These are phyloP conservation scores for Fagopyrum homotropicum DNA, from an alignment of 148 eudicot species.

Conservation along the genomic window DNA sequence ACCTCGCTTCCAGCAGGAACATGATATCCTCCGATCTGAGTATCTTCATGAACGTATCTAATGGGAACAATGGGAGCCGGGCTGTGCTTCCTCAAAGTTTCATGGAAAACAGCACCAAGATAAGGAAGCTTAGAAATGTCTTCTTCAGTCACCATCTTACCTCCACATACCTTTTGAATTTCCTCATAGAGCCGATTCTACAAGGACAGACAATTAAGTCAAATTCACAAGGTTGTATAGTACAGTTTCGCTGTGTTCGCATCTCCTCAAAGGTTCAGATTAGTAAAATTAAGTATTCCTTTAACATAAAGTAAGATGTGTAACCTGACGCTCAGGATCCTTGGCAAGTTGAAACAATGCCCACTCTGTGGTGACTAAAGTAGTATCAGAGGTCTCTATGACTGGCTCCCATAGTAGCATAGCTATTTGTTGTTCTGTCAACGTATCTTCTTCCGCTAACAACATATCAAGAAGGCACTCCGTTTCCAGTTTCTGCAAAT, in stretches of 20 bases:
- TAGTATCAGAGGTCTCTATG: constrained; percentile 79
- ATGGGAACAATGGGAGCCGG: constrained; percentile 72
- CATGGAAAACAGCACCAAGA: constrained; percentile 69
- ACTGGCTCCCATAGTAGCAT: constrained; percentile 84
- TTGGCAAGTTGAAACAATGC: constrained; percentile 84
- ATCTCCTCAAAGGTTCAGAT: too few species aligned
- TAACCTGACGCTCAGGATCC: constrained; percentile 65
- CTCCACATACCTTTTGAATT: constrained; percentile 57
- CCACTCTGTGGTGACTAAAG: constrained; percentile 73
- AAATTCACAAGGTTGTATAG: too few species aligned
- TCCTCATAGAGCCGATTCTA: constrained; percentile 56
- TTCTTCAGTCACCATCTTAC: constrained; percentile 51
- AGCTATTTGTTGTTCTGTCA: constrained; percentile 53
- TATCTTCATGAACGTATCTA: constrained; percentile 65
- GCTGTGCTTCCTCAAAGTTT: constrained; percentile 69
- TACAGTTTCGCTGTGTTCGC: too few species aligned
- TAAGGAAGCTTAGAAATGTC: constrained; percentile 64
- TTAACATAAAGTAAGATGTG: too few species aligned
- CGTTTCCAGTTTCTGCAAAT: constrained; percentile 31
- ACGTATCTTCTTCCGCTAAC: constrained; percentile 43
- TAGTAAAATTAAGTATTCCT: too few species aligned
- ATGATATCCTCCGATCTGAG: constrained; percentile 65
- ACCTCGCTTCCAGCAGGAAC: constrained; percentile 89
- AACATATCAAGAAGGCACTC: constrained; percentile 52
- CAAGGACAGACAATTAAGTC: not conserved